Conservation (phyloP, 2,329 filamentous ascomycete species). For the Mariannaea sp. region DNA sequence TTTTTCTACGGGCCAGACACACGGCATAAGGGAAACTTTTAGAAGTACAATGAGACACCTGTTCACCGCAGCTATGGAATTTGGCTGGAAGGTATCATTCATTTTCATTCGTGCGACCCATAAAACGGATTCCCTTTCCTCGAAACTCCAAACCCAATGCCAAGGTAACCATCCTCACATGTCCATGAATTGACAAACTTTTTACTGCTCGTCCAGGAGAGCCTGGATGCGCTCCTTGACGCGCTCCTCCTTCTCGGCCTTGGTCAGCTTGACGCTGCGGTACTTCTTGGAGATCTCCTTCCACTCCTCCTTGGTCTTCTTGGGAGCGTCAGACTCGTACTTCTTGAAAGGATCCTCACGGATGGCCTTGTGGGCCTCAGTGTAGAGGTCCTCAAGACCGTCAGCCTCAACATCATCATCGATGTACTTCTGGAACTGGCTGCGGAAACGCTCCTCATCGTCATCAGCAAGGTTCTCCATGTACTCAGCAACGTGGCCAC, state of each 20-base stretch:
- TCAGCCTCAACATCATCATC: slow-evolving; percentile 97
- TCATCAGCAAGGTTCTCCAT: slow-evolving; percentile 99
- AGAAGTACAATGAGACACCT: slow-evolving; percentile 35
- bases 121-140: slow-evolving; percentile 43
- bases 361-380: slow-evolving; percentile 93
- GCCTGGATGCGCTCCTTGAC: slow-evolving; percentile 91
- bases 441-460: slow-evolving; percentile 99
- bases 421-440: slow-evolving; percentile 97
- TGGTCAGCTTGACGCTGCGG: slow-evolving; percentile 75
- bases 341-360: slow-evolving; percentile 99
- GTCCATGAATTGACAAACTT: slow-evolving; percentile 34
- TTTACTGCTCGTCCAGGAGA: slow-evolving; percentile 62
- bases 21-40: neutral
- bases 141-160: slow-evolving; percentile 48
- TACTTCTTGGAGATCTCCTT: slow-evolving; percentile 95
- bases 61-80: slow-evolving; percentile 39
- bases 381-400: slow-evolving; percentile 94
- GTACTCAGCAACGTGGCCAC: slow-evolving; percentile 98
- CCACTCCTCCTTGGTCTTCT: slow-evolving; percentile 98
- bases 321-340: slow-evolving; percentile 71
- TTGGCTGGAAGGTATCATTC: slow-evolving; percentile 43
- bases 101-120: slow-evolving; percentile 46
- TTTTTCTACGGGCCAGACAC: slow-evolving; percentile 5
- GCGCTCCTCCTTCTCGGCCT: slow-evolving; percentile 80
- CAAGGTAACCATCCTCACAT: slow-evolving; percentile 40